Evolutionary conservation across 1,284 basidiomycete species (phyloP).

Genomic region (Apiotrichum porosum): DNA sequence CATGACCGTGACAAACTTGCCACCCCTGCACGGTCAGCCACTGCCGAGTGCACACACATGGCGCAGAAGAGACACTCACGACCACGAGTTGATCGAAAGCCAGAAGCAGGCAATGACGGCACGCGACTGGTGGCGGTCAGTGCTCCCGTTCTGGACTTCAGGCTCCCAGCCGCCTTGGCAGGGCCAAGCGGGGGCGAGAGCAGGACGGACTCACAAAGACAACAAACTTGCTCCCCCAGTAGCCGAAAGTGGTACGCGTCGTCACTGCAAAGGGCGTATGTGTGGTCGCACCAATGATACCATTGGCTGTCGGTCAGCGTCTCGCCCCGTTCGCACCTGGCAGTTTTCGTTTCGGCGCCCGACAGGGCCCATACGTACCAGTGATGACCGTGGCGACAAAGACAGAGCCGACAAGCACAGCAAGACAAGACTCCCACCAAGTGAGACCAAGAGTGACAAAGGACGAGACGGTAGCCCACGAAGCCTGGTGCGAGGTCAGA

Average conservation of each 20-base stretch:
- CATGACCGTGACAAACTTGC: constrained; percentile 53
- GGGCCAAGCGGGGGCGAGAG: background rate
- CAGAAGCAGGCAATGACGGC: constrained; percentile 72
- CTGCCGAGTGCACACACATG: too few relatives aligned
- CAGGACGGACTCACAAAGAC: constrained; percentile 42
- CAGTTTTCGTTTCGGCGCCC: background rate
- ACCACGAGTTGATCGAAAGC: constrained; percentile 62
- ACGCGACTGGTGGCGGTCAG: constrained; percentile 54
- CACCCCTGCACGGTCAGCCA: constrained; percentile 5
- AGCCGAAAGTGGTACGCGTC: constrained; percentile 70
- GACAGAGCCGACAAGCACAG: constrained; percentile 30
- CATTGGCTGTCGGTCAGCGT: constrained; percentile 51
- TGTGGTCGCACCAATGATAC: constrained; percentile 65
- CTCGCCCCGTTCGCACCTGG: background rate
- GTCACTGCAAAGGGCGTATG: constrained; percentile 67
- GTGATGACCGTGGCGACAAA: constrained; percentile 33
- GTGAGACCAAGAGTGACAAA: constrained; percentile 39
- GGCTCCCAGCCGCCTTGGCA: too few relatives aligned
- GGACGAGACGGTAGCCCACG: constrained; percentile 36
- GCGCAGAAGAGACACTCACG: constrained; percentile 17
- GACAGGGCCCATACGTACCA: constrained; percentile 13
- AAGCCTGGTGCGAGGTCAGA: constrained; percentile 21
- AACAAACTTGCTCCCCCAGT: constrained; percentile 54
- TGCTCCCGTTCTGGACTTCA: too few relatives aligned
- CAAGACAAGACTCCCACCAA: constrained; percentile 33